Conservation (phyloP, 768 basidiomycete genomes). For the Tulasnella sp. region DNA sequence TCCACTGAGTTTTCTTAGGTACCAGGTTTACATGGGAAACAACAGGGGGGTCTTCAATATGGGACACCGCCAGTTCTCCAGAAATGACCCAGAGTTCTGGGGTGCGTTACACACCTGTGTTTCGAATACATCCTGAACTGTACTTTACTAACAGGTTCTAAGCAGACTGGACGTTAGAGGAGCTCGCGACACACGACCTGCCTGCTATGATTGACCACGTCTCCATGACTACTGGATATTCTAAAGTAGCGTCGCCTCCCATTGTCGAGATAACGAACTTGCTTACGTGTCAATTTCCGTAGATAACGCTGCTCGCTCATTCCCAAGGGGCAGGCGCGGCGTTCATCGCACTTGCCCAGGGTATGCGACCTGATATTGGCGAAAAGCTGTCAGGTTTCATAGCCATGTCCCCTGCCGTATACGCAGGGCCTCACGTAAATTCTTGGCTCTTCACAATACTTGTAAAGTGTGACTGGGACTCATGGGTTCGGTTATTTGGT, state of each 20-base stretch:
- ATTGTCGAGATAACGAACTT: background rate
- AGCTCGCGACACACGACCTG: conserved; percentile 38
- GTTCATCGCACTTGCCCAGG: conserved; percentile 36
- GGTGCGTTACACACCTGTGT: conserved; percentile 24
- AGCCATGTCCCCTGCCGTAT: conserved; percentile 40
- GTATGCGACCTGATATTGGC: conserved; percentile 38
- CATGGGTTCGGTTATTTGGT: conserved; percentile 36
- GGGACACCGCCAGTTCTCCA: conserved; percentile 32
- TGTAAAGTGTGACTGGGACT: conserved; percentile 34
- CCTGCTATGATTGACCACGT: conserved; percentile 39
- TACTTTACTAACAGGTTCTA: too few species aligned
- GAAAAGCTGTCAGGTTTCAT: conserved; percentile 34
- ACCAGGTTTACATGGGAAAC: conserved; percentile 35
- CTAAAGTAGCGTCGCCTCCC: conserved; percentile 25
- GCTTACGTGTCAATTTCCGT: background rate
- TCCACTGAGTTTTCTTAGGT: conserved; percentile 23
- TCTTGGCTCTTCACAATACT: conserved; percentile 37
- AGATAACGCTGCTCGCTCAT: conserved; percentile 40
- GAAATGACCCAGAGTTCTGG: conserved; percentile 38
- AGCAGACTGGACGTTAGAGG: conserved; percentile 42
- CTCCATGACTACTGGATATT: conserved; percentile 33
- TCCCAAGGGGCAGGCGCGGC: conserved; percentile 40
- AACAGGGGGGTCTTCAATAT: conserved; percentile 37
- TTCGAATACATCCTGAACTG: background rate
- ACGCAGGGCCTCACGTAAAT: conserved; percentile 36